Conservation (phyloP, 805 yeast species). For the Sugiyamaella marilandica region DNA sequence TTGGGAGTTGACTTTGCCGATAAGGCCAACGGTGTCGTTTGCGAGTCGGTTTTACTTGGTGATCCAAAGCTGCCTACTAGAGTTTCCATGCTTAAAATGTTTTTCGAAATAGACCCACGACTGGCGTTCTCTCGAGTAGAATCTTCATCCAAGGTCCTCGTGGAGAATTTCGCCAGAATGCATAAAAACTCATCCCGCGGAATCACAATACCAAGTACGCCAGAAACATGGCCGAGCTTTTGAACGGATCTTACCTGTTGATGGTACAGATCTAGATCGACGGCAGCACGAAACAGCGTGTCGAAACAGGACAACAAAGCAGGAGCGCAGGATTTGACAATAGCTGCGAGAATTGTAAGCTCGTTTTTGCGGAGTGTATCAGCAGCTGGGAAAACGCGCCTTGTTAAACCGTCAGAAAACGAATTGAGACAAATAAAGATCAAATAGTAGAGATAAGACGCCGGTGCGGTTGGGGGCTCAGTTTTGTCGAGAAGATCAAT, state of each 20-base stretch:
- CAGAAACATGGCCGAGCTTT: constrained; percentile 75
- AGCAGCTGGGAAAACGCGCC: constrained; percentile 25
- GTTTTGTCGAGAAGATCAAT: constrained; percentile 76
- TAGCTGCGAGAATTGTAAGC: neutral
- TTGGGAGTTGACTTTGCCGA: neutral
- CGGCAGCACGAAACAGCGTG: constrained; percentile 55
- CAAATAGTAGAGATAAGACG: constrained; percentile 56
- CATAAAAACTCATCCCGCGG: constrained; percentile 54
- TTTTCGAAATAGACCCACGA: constrained; percentile 5
- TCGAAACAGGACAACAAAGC: constrained; percentile 43
- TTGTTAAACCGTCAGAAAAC: constrained; percentile 66
- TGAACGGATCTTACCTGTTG: constrained; percentile 67
- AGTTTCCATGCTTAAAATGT: constrained; percentile 17
- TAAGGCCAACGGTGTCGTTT: neutral
- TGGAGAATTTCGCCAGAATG: constrained; percentile 29
- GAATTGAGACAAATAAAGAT: constrained; percentile 49
- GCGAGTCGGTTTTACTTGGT: constrained; percentile 7
- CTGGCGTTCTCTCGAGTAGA: neutral
- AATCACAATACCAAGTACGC: constrained; percentile 54
- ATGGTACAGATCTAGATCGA: constrained; percentile 70
- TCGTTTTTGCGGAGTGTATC: neutral
- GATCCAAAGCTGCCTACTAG: constrained; percentile 23
- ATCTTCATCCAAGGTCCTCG: constrained; percentile 12
- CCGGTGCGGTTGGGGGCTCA: constrained; percentile 68
- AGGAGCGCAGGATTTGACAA: neutral